Base-by-base conservation (phyloP, 2,329 filamentous ascomycete genomes). In the Fusarium sp. region DNA sequence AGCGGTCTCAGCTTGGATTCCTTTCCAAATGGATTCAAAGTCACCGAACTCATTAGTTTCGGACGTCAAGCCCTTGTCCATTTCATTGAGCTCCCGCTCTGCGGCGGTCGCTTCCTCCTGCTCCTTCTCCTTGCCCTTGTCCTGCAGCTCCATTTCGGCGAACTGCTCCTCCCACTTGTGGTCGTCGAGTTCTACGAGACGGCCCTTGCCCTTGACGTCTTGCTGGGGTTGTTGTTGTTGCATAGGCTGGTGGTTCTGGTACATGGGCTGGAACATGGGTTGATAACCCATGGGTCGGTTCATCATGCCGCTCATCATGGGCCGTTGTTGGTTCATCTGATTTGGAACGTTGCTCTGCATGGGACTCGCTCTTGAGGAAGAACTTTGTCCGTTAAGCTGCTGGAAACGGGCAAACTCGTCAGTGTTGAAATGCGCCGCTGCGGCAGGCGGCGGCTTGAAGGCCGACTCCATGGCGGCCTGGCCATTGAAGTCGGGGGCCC, bases 141-240 rank as follows among this genome's bases (percentile, higher is more conserved):
- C 86, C 65, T 89, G 84, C 68, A 90, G 82, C 78, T 95, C 93
- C 77, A 97, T 90, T 80, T 96, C 89, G 62, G 93, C 92, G 79
- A 99, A 99, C 79, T 98, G 93, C 74, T 93, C 93, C 81, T 98
- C 95, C 96, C 96, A 98, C 77, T 97, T 91, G 76, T 91, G 84
- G 74, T 99, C 95, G 77, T 97, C 93, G 23, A 98, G 87, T 82
- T 98, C 96, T 11, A 98, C 90, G 82, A 98, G 88, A 80, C 96
- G 97, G 38, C 92, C 94, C 79, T 98, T 98, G 64, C 91, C 92
- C 79, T 93, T 91, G 54, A 81, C 83, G 69, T 87, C 84, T 56
- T 81, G 79, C 62, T 83, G 81, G 23, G 83, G 77, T 74, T 83
- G 83, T 67, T 83, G 83, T 67, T 82, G 76, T 74, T 84, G 77